Base-by-base conservation (phyloP, 192 early-diverging fungal genomes). In the Coemansia sp. region DNA sequence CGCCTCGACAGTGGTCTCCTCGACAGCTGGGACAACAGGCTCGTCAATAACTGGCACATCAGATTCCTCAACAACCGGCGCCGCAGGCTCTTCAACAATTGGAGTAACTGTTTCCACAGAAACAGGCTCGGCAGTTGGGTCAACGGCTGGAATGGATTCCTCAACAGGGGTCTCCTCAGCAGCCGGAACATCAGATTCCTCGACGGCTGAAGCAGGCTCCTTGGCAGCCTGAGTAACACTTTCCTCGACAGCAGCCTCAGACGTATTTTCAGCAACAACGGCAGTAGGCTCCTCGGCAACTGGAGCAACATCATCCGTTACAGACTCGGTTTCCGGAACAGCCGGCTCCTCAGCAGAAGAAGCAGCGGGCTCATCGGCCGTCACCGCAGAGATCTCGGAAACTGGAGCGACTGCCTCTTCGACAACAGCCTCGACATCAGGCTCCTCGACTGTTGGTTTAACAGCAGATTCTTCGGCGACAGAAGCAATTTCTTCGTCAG, bases 271-370 rank as follows among this genome's bases (percentile, higher is more conserved):
- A 31, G 27, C 47, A 43, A 12, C 17, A 29, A 6, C 25, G 27
- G 41, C 1, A n/a, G 41, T 12, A 19, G 22, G 52, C 26, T 54
- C 52, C 26, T 54, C 26, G 22, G 26, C 10, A 45, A 45, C 16
- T 41, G 39, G 39, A 45, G 26, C 14, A 5, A 8, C 9, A 17
- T 54, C 52, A 6, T 54, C 52, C 16, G 52, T 8, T 27, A 27
- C 27, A 21, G 16, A 10, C 51, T 52, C 47, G 26, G 38, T 57
- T 26, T 61, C 72, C 10, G 64, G 61, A 31, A 12, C 50, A 10
- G 16, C 14, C 1, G 50, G 23, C 65, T 68, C 59, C 3, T 29
- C 52, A 50, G 43, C 43, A 23, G 56, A 49, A 25, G 55, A 19
- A 5, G 27, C 53, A 19, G 1, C 39, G 9, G 39, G 1, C 14